phyloP scores from a whole-genome alignment of 2,329 filamentous ascomycete species.

The Diaporthe citrichinensis region DNA sequence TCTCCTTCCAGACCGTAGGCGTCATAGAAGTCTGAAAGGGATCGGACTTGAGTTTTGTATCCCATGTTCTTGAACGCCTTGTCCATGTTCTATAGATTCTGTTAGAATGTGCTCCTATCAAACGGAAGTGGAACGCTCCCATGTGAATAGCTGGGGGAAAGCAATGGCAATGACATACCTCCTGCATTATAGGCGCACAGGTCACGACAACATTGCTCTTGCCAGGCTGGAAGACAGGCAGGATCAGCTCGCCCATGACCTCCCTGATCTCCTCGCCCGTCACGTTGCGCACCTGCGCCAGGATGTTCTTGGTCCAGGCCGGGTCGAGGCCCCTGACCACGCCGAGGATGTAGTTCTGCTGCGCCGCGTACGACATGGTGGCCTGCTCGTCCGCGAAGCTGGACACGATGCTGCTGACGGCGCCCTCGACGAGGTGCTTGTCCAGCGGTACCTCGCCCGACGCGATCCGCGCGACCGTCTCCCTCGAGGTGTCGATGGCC shows the following conservation, averaged over 20 bases:
- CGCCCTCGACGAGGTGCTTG: constrained; percentile 86
- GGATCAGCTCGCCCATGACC: constrained; percentile 80
- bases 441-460: constrained; percentile 81
- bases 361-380: constrained; percentile 85
- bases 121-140: not conserved
- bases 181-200: constrained; percentile 86
- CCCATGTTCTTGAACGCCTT: constrained; percentile 81
- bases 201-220: constrained; percentile 90
- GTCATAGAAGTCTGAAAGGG: constrained; percentile 86
- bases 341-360: constrained; percentile 85
- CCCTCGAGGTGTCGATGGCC: constrained; percentile 83
- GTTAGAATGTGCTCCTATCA: not conserved
- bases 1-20: constrained; percentile 84
- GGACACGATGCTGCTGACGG: constrained; percentile 90
- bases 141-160: not conserved
- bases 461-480: constrained; percentile 81
- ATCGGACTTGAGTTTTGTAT: constrained; percentile 82
- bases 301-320: constrained; percentile 82
- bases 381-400: constrained; percentile 89
- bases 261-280: constrained; percentile 81
- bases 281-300: constrained; percentile 83
- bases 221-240: constrained; percentile 84
- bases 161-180: constrained; percentile 70
- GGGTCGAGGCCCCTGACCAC: constrained; percentile 83
- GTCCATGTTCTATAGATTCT: constrained; percentile 74